These are phyloP conservation scores for Daedaleopsis nitida DNA, from an alignment of 768 basidiomycete species.

Conservation along the genomic window DNA sequence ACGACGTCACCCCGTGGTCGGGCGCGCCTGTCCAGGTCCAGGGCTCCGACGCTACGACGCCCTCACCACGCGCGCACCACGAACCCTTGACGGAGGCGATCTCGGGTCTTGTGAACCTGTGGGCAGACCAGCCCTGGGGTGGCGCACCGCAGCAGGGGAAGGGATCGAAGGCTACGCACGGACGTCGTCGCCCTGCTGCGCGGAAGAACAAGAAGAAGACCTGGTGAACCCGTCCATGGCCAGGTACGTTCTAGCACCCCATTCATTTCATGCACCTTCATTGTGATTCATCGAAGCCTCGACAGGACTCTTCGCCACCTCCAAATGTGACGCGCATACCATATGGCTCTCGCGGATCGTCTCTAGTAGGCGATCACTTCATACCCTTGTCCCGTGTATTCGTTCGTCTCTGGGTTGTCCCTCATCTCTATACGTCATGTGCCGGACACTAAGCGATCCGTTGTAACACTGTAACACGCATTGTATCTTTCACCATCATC, in stretches of 20 bases:
- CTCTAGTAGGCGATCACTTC: background rate
- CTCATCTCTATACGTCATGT: too few species aligned
- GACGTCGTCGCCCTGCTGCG: background rate
- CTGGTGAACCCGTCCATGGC: background rate
- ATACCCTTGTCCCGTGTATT: background rate
- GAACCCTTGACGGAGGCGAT: too few species aligned
- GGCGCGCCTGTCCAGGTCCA: background rate
- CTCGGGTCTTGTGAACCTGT: too few species aligned
- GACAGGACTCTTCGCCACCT: background rate
- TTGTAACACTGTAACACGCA: too few species aligned
- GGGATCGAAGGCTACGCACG: background rate
- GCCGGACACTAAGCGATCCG: too few species aligned
- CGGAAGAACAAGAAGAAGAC: background rate
- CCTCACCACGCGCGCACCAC: background rate
- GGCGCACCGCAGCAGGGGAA: background rate
- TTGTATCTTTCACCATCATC: too few species aligned
- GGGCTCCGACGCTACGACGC: background rate
- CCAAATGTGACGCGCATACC: background rate
- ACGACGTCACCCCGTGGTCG: background rate
- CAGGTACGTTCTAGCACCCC: background rate
- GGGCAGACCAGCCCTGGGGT: background rate
- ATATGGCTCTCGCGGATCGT: background rate
- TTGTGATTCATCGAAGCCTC: background rate
- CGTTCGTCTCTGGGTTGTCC: background rate
- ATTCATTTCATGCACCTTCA: background rate